Base-by-base conservation (phyloP, 2,329 filamentous ascomycete genomes). In the Seiridium unicorne region DNA sequence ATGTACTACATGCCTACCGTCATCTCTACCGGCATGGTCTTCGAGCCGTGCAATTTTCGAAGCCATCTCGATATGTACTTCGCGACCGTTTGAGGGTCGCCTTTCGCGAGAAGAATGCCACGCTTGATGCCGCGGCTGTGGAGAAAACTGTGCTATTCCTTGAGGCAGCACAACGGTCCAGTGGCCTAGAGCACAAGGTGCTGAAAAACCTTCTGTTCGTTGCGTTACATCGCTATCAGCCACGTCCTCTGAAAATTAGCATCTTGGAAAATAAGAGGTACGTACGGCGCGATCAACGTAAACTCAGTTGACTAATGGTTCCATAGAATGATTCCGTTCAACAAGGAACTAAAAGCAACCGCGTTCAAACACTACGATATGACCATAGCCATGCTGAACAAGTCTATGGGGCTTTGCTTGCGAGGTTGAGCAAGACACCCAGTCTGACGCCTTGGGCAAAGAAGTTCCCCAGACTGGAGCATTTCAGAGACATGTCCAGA, bases 311-410 rank as follows among this genome's bases (percentile, higher is more conserved):
- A n/a, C 49, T 53, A 4, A 53, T 34, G 18, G 4, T 36, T 38
- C 31, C 49, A n/a, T n/a, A 55, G 51, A 18, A 70, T 67, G 49
- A 63, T 40, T 44, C 51, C 59, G 26, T 60, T 65, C 31, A 62
- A 70, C 57, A 55, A 59, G 2, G 63, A 65, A 44, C 38, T 68
- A 18, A 38, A 67, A 46, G 59, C 64, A 31, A 72, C 73, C 5
- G 74, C 80, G 5, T 88, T 82, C 70, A 77, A 81, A 51, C 84
- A 89, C 66, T 91, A 90, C 70, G 83, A 92, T 58, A 84, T 84
- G 76, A 91, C 88, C 6, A 71, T 93, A 53, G 81, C 80, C 18
- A 90, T 90, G 89, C 77, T 93, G 58, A 93, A 93, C 69, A 85
- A 89, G 70, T 87, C 81, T 5, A 88, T 93, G 87, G 84, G 84